Conservation (phyloP, 768 basidiomycete genomes). For the Tubosaeta brunneosetosa region DNA sequence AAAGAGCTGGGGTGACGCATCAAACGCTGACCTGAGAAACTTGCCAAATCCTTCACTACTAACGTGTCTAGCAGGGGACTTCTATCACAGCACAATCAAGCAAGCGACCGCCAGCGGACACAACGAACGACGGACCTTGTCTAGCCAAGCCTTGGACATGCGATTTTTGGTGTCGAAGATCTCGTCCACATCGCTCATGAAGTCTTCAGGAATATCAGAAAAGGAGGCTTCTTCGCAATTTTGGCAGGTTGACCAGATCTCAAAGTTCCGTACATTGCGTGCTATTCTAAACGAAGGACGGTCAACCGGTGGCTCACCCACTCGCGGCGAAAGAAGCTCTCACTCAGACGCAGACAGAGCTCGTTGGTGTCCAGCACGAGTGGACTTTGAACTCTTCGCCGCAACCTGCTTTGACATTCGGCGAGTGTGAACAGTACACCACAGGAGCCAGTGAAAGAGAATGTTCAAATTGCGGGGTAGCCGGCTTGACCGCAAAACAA, state of each 20-base stretch:
- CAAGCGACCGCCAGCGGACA: slow-evolving; percentile 1
- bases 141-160: slow-evolving; percentile 41
- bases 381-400: slow-evolving; percentile 9
- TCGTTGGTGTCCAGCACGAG: slow-evolving; percentile 25
- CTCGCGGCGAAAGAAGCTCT: slow-evolving; percentile 7
- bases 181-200: slow-evolving; percentile 32
- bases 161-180: slow-evolving; percentile 36
- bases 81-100: not conserved
- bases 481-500: not conserved
- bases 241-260: slow-evolving; percentile 48
- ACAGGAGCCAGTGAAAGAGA: not conserved
- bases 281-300: slow-evolving; percentile 38
- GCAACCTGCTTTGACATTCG: slow-evolving; percentile 18
- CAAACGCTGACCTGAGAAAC: slow-evolving; percentile 32
- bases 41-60: slow-evolving; percentile 10
- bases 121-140: slow-evolving; percentile 29
- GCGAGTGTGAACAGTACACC: not conserved
- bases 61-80: not conserved
- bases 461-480: slow-evolving; percentile 4
- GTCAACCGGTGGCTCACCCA: slow-evolving; percentile 1
- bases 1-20: slow-evolving; percentile 39
- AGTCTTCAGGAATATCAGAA: slow-evolving; percentile 39
- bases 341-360: slow-evolving; percentile 47
- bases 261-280: slow-evolving; percentile 43
- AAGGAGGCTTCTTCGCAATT: slow-evolving; percentile 46